Conservation (phyloP, 208 protist species). For the Trypanosoma mega region DNA sequence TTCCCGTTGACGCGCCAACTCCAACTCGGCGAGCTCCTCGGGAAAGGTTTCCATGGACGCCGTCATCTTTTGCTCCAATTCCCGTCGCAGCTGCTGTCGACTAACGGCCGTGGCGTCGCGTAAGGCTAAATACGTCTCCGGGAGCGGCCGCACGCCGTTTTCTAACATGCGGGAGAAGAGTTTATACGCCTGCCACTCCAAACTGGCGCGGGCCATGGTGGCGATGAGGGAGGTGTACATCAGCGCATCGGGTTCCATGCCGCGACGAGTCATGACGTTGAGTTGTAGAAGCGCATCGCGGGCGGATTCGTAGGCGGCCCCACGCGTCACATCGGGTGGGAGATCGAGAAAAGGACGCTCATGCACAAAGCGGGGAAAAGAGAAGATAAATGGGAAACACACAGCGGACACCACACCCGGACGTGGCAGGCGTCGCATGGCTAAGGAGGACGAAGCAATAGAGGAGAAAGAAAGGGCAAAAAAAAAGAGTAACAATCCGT, state of each 20-base stretch:
- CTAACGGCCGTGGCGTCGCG: slow-evolving; percentile 67
- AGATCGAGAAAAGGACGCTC: slow-evolving; percentile 67
- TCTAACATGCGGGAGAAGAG: slow-evolving; percentile 93
- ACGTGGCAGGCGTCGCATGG: slow-evolving; percentile 42
- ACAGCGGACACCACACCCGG: neutral
- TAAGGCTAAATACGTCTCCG: slow-evolving; percentile 90
- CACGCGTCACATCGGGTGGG: slow-evolving; percentile 40
- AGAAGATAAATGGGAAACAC: neutral
- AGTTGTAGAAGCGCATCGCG: slow-evolving; percentile 88
- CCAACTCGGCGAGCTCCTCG: slow-evolving; percentile 64
- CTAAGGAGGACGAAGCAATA: neutral
- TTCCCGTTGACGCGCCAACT: slow-evolving; percentile 55
- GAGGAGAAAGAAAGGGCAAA: slow-evolving; percentile 3
- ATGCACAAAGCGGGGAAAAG: slow-evolving; percentile 33
- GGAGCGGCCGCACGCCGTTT: slow-evolving; percentile 73
- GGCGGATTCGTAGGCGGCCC: slow-evolving; percentile 67
- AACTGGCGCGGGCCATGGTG: slow-evolving; percentile 79
- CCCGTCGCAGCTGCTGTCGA: slow-evolving; percentile 53
- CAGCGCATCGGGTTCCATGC: slow-evolving; percentile 87
- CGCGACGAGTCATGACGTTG: slow-evolving; percentile 91
- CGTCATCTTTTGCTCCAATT: slow-evolving; percentile 87
- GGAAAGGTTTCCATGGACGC: slow-evolving; percentile 73
- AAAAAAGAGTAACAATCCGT: slow-evolving; percentile 6
- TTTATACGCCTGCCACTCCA: slow-evolving; percentile 94
- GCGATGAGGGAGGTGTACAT: slow-evolving; percentile 93